Base-by-base conservation (phyloP, 495 filamentous ascomycete genomes). In the Penicillium subrubescens region DNA sequence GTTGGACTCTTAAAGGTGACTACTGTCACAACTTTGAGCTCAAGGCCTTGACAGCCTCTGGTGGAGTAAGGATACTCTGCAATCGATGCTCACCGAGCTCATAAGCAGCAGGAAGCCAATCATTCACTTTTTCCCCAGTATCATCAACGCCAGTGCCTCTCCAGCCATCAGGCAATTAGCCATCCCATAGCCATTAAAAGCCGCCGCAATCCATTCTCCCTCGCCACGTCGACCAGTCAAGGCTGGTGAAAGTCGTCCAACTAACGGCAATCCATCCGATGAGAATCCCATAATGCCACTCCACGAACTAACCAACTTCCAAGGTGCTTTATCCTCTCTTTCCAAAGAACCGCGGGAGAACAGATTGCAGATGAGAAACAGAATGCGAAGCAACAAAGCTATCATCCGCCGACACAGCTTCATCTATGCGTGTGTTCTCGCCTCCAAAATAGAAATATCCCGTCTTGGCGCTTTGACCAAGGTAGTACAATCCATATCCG, bases 281-380 rank as follows among this genome's bases (percentile, higher is more conserved):
- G 83, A 86, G 66, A 88, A 92, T 0, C 91, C 91, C 92, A 93
- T 94, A 43, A 94, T 89, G 0, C 92, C 92, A 12, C 87, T 90
- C 92, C 92, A 96, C 50, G 90, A 81, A 69, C 83, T 82, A n/a
- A 75, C 51, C 33, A 77, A 55, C n/a, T 52, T 50, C 73, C 73
- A 75, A 5, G 60, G 39, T 5, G 66, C 15, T n/a, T 5, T 35
- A 0, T 17, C 19, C 15, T 53, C 73, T 76, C n/a, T 8, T 86
- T 78, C 57, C 79, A 50, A 67, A 90, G 74, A 81, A 79, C 17
- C 19, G 59, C 23, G 67, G 73, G 35, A 72, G 51, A 19, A 67
- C 62, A 37, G 57, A 25, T 51, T 66, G 60, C 0, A 83, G 64
- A 63, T 82, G 73, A 5, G 48, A 57, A 10, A 78, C 67, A 19